A percentile compares a stretch with the other conserved stretches of the same genome.
These are phyloP conservation scores for Wickerhamomyces xylosicus DNA, from an alignment of 805 yeast species.

Conservation along the genomic window DNA sequence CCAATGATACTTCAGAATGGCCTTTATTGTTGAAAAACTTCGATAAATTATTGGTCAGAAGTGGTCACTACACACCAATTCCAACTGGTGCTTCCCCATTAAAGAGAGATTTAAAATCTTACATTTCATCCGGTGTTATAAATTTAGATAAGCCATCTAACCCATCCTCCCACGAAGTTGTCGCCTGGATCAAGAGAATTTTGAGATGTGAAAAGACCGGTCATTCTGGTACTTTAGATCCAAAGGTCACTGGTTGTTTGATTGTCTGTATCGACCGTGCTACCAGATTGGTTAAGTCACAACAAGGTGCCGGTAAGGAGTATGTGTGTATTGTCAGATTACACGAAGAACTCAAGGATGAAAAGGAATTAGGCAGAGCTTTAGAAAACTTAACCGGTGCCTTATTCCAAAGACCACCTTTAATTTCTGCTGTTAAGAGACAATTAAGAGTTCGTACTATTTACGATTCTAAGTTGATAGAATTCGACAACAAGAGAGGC, in stretches of 20 bases:
- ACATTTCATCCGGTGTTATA: conserved; percentile 90
- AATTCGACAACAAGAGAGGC: conserved; percentile 94
- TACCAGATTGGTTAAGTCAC: conserved; percentile 94
- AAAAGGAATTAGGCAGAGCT: conserved; percentile 77
- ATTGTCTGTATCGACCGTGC: conserved; percentile 98
- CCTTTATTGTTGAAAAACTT: conserved; percentile 89
- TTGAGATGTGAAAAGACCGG: conserved; percentile 95
- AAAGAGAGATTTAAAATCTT: conserved; percentile 85
- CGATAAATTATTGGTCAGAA: conserved; percentile 88
- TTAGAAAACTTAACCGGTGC: conserved; percentile 97
- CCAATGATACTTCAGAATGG: conserved; percentile 89
- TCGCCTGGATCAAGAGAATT: conserved; percentile 97
- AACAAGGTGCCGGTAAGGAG: conserved; percentile 99
- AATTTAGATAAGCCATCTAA: conserved; percentile 97
- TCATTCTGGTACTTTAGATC: conserved; percentile 98
- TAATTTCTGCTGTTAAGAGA: conserved; percentile 97
- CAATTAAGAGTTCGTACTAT: conserved; percentile 97
- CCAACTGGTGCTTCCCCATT: conserved; percentile 93
- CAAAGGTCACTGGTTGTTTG: conserved; percentile 96
- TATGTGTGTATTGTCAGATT: conserved; percentile 95
- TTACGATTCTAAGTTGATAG: conserved; percentile 90
- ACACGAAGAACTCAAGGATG: conserved; percentile 87
- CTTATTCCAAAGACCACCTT: conserved; percentile 97
- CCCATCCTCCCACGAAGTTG: conserved; percentile 98
- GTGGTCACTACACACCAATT: conserved; percentile 95